Percentiles rank a stretch among this genome's conserved stretches.
Conservation (phyloP, 2,329 filamentous ascomycete species). For the Diaporthe australafricana region DNA sequence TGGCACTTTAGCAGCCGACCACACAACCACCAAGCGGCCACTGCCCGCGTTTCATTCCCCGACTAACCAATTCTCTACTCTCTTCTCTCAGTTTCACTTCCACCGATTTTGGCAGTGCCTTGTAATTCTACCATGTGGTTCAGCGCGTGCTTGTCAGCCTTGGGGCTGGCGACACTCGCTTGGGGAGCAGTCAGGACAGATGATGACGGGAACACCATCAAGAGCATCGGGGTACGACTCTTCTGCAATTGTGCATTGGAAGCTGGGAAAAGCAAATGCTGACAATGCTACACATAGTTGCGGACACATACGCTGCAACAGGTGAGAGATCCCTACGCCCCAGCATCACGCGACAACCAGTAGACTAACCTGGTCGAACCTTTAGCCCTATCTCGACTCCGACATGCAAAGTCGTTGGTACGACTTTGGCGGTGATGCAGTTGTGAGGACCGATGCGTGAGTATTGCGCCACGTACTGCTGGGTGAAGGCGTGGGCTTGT, state of each 20-base stretch:
- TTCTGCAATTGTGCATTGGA: neutral
- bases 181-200: constrained; percentile 62
- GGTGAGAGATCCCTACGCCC: constrained; percentile 63
- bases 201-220: constrained; percentile 51
- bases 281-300: constrained; percentile 64
- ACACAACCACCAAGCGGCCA: constrained; percentile 38
- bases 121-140: constrained; percentile 57
- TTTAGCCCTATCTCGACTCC: constrained; percentile 93
- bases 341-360: constrained; percentile 37
- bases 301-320: constrained; percentile 86
- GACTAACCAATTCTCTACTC: constrained; percentile 12
- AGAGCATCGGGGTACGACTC: constrained; percentile 62
- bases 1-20: constrained; percentile 26
- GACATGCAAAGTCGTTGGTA: constrained; percentile 99
- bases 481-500: neutral
- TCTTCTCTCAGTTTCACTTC: constrained; percentile 19
- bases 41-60: constrained; percentile 34
- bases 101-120: constrained; percentile 27
- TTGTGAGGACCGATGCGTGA: constrained; percentile 79
- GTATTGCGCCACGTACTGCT: constrained; percentile 44
- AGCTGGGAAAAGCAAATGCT: constrained; percentile 1
- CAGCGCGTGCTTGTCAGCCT: constrained; percentile 56
- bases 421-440: constrained; percentile 96
- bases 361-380: constrained; percentile 34
- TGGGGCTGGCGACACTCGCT: constrained; percentile 62